Evolutionary conservation across 441 rosid species (phyloP).

Genomic region (Melastoma candidum): DNA sequence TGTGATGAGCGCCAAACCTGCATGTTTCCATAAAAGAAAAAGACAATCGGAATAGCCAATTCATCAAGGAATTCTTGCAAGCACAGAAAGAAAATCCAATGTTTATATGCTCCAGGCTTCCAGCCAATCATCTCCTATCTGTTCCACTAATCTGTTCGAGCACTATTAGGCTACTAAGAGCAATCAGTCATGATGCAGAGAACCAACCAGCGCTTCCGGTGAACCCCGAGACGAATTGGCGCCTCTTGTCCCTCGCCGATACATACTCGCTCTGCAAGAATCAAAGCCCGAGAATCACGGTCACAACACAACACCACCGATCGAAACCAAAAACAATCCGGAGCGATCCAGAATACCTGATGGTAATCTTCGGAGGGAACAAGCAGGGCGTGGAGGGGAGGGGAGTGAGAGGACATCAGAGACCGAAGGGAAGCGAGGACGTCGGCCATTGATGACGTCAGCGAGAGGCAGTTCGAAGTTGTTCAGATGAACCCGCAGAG

Average conservation of each 20-base stretch:
- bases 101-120: too few relatives aligned
- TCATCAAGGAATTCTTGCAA: neutral
- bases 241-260: slow-evolving; percentile 71
- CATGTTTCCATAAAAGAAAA: slow-evolving; percentile 2
- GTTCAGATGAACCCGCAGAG: too few relatives aligned
- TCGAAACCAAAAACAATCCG: neutral
- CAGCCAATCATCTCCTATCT: too few relatives aligned
- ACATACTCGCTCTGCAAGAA: slow-evolving; percentile 79
- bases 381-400: slow-evolving; percentile 77
- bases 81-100: too few relatives aligned
- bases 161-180: too few relatives aligned
- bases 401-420: slow-evolving; percentile 84
- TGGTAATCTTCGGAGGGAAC: slow-evolving; percentile 93
- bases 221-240: slow-evolving; percentile 86
- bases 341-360: slow-evolving; percentile 36
- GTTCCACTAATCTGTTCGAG: too few relatives aligned
- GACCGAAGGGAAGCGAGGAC: slow-evolving; percentile 59
- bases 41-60: neutral
- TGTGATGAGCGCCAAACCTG: slow-evolving; percentile 80
- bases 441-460: slow-evolving; percentile 38
- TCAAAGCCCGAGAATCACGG: neutral
- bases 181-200: too few relatives aligned
- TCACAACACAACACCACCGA: neutral
- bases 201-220: slow-evolving; percentile 74
- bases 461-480: neutral